Base-by-base conservation (phyloP, 345 rosid genomes). In the Salix brachista region DNA sequence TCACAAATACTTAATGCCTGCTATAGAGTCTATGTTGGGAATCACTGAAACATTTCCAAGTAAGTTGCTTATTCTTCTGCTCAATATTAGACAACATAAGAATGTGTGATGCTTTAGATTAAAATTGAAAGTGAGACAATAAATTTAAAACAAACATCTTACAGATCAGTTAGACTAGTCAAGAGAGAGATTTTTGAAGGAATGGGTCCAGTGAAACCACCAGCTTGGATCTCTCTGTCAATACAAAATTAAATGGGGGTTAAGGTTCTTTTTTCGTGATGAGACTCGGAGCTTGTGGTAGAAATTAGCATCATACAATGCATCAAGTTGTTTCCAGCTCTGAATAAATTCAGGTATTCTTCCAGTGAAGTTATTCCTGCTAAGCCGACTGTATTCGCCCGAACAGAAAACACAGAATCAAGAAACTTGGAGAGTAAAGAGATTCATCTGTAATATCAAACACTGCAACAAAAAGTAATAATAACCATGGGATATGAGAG, bases 171-270 rank as follows among this genome's bases (percentile, higher is more conserved):
- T 72, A 78, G 66, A 36, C 2, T 25, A 19, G 12, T 65, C 72
- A 78, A 72, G 16, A 26, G 8, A 46, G 76, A 46, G 6, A 78
- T 72, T 54, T 1, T 28, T 2, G 66, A 39, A 41, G 80, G 80
- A 72, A 78, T 78, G 1, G 80, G 80, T 26, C 80, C 80, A 64
- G 39, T 13, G 48, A 78, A 58, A 71, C 80, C 76, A 65, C 76
- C 72, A 2, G 30, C 76, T 72, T 71, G 34, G 28, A 78, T 36
- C 80, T 70, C 75, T 42, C 76, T 78, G 76, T 65, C 26, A 14
- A 72, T 25, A 12, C 32, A 14, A 25, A 21, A 36, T 56, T 75
- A 34, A 21, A 32, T 19, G 21, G 25, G n/a, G 8, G 4, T 62
- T 73, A 61, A 8, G 19, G 44, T 62, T 60, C 56, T 14, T 28